phyloP scores from a whole-genome alignment of 306 rosid species.

The Sicyos baderoa region DNA sequence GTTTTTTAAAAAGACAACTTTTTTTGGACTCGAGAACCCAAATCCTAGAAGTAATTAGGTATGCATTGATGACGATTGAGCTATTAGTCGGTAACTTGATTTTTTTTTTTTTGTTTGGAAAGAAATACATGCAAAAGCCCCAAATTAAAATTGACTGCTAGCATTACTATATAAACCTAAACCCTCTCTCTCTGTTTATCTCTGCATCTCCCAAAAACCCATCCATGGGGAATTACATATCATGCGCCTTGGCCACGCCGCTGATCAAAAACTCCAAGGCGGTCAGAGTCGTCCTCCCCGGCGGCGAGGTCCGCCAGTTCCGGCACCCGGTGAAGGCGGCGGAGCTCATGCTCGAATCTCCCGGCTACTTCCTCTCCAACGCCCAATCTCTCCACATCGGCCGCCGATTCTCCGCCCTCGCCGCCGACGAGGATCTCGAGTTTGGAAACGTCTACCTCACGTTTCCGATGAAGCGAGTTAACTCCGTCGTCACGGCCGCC shows the following conservation, averaged over 20 bases:
- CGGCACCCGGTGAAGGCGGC: constrained; percentile 55
- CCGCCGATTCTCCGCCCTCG: constrained; percentile 56
- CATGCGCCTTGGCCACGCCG: constrained; percentile 64
- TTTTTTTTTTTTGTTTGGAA: too few relatives aligned
- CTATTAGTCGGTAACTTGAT: too few relatives aligned
- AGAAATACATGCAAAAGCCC: too few relatives aligned
- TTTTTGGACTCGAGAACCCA: too few relatives aligned
- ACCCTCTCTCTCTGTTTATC: not conserved
- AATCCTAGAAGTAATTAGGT: too few relatives aligned
- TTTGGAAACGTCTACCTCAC: constrained; percentile 60
- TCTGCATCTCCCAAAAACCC: too few relatives aligned
- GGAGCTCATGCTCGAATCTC: constrained; percentile 79
- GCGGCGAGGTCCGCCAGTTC: constrained; percentile 65
- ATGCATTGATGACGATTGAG: too few relatives aligned
- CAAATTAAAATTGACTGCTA: too few relatives aligned
- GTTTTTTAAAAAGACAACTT: too few relatives aligned
- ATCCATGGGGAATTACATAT: constrained; percentile 69
- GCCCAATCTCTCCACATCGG: constrained; percentile 62
- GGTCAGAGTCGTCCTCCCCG: constrained; percentile 54
- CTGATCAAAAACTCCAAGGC: constrained; percentile 49
- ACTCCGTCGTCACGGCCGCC: constrained; percentile 56
- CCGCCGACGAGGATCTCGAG: constrained; percentile 73
- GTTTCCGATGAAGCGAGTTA: constrained; percentile 65
- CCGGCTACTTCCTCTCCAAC: constrained; percentile 42
- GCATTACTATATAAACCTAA: not conserved